phyloP scores from a whole-genome alignment of 371 early-diverging fungal genomes.

The Rhizomucor miehei region DNA sequence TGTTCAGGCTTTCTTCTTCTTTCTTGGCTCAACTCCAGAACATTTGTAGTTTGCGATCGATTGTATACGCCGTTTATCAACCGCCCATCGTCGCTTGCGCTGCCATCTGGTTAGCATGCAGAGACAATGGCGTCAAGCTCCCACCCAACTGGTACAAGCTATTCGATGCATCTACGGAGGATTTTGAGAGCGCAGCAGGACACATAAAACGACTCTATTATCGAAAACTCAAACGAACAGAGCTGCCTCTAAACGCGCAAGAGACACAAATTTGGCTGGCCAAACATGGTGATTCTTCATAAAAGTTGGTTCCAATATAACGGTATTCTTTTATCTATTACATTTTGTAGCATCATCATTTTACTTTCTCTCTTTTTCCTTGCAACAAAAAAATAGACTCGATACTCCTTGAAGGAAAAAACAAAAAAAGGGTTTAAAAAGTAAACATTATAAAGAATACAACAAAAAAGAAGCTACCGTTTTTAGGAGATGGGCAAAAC shows the following conservation, averaged over 20 bases:
- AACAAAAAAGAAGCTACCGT: no score
- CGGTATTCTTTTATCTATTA: no score
- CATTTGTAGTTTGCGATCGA: constrained; percentile 67
- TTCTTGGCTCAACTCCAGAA: background rate
- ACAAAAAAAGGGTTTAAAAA: no score
- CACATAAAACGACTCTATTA: constrained; percentile 62
- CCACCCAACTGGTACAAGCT: constrained; percentile 87
- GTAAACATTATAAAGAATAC: no score
- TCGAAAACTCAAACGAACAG: constrained; percentile 37
- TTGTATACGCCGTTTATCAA: constrained; percentile 79
- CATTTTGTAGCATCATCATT: no score
- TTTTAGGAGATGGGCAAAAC: no score
- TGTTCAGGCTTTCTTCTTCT: background rate
- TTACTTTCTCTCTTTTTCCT: no score
- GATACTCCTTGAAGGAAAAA: no score
- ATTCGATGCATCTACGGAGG: constrained; percentile 76
- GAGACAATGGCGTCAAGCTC: constrained; percentile 59
- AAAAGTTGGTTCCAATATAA: no score
- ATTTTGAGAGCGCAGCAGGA: constrained; percentile 60
- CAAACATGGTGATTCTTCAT: no score
- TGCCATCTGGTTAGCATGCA: constrained; percentile 82
- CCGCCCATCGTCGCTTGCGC: constrained; percentile 89
- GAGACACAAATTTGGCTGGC: constrained; percentile 10
- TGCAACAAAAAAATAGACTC: no score
- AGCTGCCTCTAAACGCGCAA: constrained; percentile 34